Base-by-base conservation (phyloP, 1,284 basidiomycete species). In the Paramarasmius palmivorus region DNA sequence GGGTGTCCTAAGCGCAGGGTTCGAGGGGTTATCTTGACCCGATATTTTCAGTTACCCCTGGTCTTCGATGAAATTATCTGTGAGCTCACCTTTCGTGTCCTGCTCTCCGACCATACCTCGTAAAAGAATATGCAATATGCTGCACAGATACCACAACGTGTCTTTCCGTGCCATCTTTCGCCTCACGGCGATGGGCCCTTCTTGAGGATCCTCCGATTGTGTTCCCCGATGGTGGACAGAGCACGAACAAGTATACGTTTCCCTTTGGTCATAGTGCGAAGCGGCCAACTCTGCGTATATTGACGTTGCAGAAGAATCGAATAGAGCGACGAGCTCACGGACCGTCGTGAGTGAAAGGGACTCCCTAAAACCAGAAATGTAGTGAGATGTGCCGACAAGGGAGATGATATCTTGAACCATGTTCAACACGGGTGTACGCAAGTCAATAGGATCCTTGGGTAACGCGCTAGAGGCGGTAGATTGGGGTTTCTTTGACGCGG, bases 101-200 rank as follows among this genome's bases (percentile, higher is more conserved):
- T 12, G 29, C 6, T 32, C 29, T 32, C 41, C 26, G 29, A 37
- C 40, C 38, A 46, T 54, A 50, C 35, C n/a, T 35, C 50, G 44
- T 49, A 76, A 65, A 36, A 77, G 52, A 39, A 69, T 55, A 53
- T 73, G 72, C 20, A 78, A 64, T 23, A 73, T 59, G 26, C 71
- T 72, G 58, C 80, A 83, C 26, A 83, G 68, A 65, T 80, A 84
- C 79, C 81, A 83, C 19, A 78, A 52, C 32, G 77, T 61, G 59
- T 84, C 82, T 61, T 82, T 82, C 38, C 69, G 69, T 35, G 74
- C 76, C 32, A 84, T 12, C 20, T 34, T 46, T 10, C 29, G 49
- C 26, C 50, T 51, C 20, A 40, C 38, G 37, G 17, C 35, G 15
- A 45, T 15, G 46, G 47, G 10, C 32, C 12, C 14, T 39, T 39